Percentiles rank a stretch among this genome's conserved stretches.
These are phyloP conservation scores for Cyberlindnera mississippiensis DNA, from an alignment of 805 yeast species.

Conservation along the genomic window DNA sequence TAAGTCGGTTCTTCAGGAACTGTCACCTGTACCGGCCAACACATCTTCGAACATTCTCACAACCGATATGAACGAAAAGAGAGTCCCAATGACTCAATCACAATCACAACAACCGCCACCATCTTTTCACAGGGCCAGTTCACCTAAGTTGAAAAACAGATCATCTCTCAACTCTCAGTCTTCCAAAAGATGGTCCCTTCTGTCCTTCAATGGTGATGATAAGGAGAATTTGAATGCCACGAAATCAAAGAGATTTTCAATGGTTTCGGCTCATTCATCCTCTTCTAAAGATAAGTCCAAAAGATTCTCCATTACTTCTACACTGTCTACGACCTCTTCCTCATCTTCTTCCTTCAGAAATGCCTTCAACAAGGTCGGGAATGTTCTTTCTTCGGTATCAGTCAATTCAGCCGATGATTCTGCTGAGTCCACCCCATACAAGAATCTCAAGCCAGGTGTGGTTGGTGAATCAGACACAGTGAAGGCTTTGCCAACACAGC, in stretches of 20 bases:
- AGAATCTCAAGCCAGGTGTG: slow-evolving; percentile 21
- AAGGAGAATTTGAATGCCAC: slow-evolving; percentile 15
- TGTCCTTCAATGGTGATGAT: slow-evolving; percentile 24
- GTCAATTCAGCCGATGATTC: slow-evolving; percentile 20
- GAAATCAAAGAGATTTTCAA: slow-evolving; percentile 22
- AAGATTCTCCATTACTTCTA: slow-evolving; percentile 22
- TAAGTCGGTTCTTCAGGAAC: slow-evolving; percentile 20
- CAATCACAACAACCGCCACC: slow-evolving; percentile 18
- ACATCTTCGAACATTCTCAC: slow-evolving; percentile 10
- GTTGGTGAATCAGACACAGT: slow-evolving; percentile 17
- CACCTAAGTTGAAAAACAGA: slow-evolving; percentile 25
- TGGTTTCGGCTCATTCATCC: slow-evolving; percentile 20
- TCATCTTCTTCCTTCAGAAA: slow-evolving; percentile 22
- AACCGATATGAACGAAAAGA: slow-evolving; percentile 22
- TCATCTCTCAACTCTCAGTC: slow-evolving; percentile 20
- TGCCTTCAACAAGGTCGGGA: slow-evolving; percentile 23
- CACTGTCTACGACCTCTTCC: slow-evolving; percentile 15
- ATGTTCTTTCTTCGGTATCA: slow-evolving; percentile 24
- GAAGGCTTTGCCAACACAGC: not conserved
- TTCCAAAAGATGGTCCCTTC: slow-evolving; percentile 29
- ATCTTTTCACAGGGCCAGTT: slow-evolving; percentile 21
- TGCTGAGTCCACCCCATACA: slow-evolving; percentile 22
- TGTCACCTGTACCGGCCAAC: slow-evolving; percentile 11
- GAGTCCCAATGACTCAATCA: slow-evolving; percentile 18
- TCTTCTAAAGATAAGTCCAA: slow-evolving; percentile 15